Evolutionary conservation across 495 filamentous ascomycete species (phyloP).

Genomic region (Pyronema domesticum): DNA sequence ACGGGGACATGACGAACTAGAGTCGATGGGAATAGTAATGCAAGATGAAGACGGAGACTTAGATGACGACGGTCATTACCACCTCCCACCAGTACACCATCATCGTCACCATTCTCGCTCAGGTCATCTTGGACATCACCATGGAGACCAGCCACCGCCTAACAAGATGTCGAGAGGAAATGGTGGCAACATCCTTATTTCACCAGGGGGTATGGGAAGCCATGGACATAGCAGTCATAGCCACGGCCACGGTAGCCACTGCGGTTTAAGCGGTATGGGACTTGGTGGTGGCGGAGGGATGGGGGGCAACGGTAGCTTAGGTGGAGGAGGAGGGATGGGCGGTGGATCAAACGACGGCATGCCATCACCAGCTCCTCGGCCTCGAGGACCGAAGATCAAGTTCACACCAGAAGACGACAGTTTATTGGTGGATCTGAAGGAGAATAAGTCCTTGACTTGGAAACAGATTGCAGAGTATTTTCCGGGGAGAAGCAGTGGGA

Average conservation of each 20-base stretch:
- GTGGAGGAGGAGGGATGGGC: slow-evolving; percentile 38
- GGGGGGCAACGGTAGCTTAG: slow-evolving; percentile 25
- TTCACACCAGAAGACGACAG: slow-evolving; percentile 81
- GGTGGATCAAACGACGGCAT: slow-evolving; percentile 29
- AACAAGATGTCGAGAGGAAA: slow-evolving; percentile 4
- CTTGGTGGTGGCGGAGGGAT: slow-evolving; percentile 26
- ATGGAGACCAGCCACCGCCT: slow-evolving; percentile 20
- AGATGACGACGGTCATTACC: slow-evolving; percentile 22
- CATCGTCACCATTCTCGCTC: slow-evolving; percentile 14
- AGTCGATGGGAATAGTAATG: slow-evolving; percentile 20
- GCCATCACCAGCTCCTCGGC: slow-evolving; percentile 43
- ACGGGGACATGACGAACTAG: slow-evolving; percentile 25
- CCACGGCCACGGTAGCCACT: no score
- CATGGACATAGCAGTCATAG: no score
- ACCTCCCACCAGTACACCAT: slow-evolving; percentile 6
- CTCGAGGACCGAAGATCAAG: slow-evolving; percentile 69
- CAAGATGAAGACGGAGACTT: slow-evolving; percentile 24
- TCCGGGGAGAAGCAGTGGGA: slow-evolving; percentile 69
- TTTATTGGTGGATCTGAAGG: slow-evolving; percentile 70
- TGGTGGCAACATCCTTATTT: no score
- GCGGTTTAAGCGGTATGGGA: no score
- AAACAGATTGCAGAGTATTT: slow-evolving; percentile 93
- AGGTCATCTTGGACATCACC: slow-evolving; percentile 18
- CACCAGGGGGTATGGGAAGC: no score
- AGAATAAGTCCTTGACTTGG: slow-evolving; percentile 83